Base-by-base conservation (phyloP, 2,329 filamentous ascomycete species). In the Colletotrichum lini region DNA sequence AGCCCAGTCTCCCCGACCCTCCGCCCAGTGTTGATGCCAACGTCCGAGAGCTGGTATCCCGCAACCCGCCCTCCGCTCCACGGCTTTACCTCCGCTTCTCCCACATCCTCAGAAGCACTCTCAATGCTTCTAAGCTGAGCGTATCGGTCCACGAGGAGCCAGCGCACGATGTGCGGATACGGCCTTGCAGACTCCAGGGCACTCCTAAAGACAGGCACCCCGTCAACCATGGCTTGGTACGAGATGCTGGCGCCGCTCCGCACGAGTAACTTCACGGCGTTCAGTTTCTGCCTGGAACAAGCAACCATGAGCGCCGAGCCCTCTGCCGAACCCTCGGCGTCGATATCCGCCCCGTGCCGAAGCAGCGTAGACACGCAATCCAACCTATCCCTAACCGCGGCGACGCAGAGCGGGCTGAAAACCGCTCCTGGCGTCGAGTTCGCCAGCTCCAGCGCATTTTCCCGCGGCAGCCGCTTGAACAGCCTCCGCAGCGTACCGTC, bases 281-380 rank as follows among this genome's bases (percentile, higher is more conserved):
- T 56, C 8, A 67, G 13, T 3, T 67, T 30, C 2, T 73, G 71
- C 13, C 53, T 62, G 7, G 44, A 15, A 45, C 73, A 74, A 2
- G 74, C 73, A 7, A 53, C 30, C 72, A 75, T 75, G 38, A 75
- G 68, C 18, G 74, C 64, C 35, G 70, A 74, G 15, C 74, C 74
- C 45, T 74, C 69, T 2, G 18, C 23, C 3, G 64, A 47, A 8
- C 72, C 66, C 7, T 68, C 42, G 8, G 15, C 73, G 35, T 75
- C 72, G 26, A 67, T 7, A 4, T 67, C 58, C 16, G 73, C 74
- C 2, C 68, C 70, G 42, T 63, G 35, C 7, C 30, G 23, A 4
- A 72, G 30, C 8, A 75, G 65, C 8, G 73, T 52, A 0, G 35
- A 38, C 8, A 45, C 42, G 23, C 38, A 26, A 23, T 23, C 47